These are phyloP conservation scores for Capsicum rhomboideum DNA, from an alignment of 257 asterid species.

Conservation along the genomic window DNA sequence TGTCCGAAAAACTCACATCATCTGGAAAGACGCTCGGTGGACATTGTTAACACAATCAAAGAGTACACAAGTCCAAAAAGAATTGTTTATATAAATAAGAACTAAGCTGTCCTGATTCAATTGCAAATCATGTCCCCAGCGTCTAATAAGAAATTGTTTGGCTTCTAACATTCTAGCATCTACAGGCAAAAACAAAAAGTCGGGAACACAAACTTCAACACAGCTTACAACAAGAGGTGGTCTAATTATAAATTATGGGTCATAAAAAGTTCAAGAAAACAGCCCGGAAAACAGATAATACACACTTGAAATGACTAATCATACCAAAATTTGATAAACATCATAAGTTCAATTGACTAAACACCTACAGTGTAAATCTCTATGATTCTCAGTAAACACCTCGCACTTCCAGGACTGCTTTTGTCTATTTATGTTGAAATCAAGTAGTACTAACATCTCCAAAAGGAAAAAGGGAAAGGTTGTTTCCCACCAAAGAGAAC, in stretches of 20 bases:
- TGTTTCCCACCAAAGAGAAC: background rate
- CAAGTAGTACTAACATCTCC: background rate
- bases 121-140: background rate
- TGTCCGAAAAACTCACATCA: background rate
- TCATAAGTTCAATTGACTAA: background rate
- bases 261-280: background rate
- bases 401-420: background rate
- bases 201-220: background rate
- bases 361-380: background rate
- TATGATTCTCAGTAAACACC: background rate
- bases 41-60: background rate
- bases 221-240: background rate
- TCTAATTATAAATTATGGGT: background rate
- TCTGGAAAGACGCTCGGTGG: background rate
- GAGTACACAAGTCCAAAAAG: background rate
- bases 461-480: background rate
- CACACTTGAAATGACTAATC: background rate
- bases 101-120: background rate
- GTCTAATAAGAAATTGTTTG: background rate
- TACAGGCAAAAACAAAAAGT: background rate
- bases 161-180: background rate
- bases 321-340: background rate
- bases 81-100: background rate
- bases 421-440: background rate
- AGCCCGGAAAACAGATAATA: background rate